Evolutionary conservation across 495 filamentous ascomycete species (phyloP), one percentile per base, ranked within the genome.

Genomic region (Penicillium bovifimosum): DNA sequence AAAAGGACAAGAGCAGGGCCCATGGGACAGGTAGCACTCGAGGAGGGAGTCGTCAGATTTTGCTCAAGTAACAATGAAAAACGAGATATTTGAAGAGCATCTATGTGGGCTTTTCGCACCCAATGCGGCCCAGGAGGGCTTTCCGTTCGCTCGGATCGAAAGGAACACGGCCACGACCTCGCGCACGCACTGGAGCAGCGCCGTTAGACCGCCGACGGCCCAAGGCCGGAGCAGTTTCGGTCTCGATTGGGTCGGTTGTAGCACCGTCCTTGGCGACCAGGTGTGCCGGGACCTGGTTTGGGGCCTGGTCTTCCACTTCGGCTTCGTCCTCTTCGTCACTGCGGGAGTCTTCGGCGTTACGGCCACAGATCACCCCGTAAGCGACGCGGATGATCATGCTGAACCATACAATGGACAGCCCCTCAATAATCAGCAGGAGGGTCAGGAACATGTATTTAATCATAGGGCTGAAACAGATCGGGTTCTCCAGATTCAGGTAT

Each of bases 321-420:
- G 77, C 83, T 36, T 81, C 85, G 20, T 72, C 87, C 61, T 96
- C 92, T 54, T 90, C 90, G 55, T 96, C 91, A 64, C 88, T 95
- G 43, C 92, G 83, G 27, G 80, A 78, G 60, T 97, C 92, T 47
- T 95, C 92, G 20, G 92, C 91, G 26, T 80, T 76, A n/a, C 80
- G 79, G 24, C 89, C 90, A 41, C 73, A 80, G 14, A 96, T 59
- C 2, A 96, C 87, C 28, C 81, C 82, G 45, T 83, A 72, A 16
- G 90, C 91, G 1, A 97, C 87, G 24, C 80, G 79, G 26, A 89
- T 62, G 61, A 96, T 95, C 84, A 96, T 86, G 59, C 73, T 79
- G 65, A 96, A 95, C 92, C 92, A 97, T 58, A 92, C 75, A 14
- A 96, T 72, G 14, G 86, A 88, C 28, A 97, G 74, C 8, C 76